A percentile compares a stretch with the other conserved stretches of the same genome.
Evolutionary conservation across 768 basidiomycete species (phyloP).

Genomic region (Cystofilobasidium bisporidii): DNA sequence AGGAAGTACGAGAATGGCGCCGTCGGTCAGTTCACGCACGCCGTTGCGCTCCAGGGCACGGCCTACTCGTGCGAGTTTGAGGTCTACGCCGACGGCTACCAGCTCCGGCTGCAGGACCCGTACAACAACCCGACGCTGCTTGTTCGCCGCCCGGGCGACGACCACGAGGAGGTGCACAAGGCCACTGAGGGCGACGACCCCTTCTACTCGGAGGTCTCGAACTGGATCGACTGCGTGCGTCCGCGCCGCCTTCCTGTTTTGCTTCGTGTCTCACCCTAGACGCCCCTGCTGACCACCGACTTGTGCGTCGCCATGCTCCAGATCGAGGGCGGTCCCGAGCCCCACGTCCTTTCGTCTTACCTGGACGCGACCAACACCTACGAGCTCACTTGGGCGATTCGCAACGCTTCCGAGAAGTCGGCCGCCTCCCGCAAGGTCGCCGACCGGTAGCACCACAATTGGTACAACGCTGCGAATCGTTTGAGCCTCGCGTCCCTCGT

Average conservation of each 20-base stretch:
- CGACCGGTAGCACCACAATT: no score
- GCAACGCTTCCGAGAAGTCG: conserved; percentile 14
- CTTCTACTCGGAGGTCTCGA: conserved; percentile 76
- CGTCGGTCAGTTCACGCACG: conserved; percentile 81
- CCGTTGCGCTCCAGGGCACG: conserved; percentile 80
- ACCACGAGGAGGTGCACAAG: conserved; percentile 40
- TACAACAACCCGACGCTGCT: conserved; percentile 84
- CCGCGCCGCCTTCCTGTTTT: neutral
- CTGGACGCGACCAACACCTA: conserved; percentile 52
- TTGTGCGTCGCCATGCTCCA: neutral
- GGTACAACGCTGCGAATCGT: no score
- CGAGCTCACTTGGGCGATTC: conserved; percentile 32
- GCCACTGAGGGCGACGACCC: conserved; percentile 26
- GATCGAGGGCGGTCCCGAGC: conserved; percentile 74
- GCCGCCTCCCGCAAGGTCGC: conserved; percentile 2
- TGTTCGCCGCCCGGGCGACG: conserved; percentile 50
- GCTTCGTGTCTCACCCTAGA: neutral
- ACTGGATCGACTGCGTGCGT: conserved; percentile 61
- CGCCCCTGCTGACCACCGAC: neutral
- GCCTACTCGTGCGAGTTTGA: conserved; percentile 93
- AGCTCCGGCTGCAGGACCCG: conserved; percentile 52
- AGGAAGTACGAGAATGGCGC: conserved; percentile 88
- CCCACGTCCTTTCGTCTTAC: conserved; percentile 69
- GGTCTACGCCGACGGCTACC: conserved; percentile 87
- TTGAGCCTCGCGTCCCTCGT: no score